These are phyloP conservation scores for Mucuna pruriens DNA, from an alignment of 306 rosid genomes.

Conservation along the genomic window DNA sequence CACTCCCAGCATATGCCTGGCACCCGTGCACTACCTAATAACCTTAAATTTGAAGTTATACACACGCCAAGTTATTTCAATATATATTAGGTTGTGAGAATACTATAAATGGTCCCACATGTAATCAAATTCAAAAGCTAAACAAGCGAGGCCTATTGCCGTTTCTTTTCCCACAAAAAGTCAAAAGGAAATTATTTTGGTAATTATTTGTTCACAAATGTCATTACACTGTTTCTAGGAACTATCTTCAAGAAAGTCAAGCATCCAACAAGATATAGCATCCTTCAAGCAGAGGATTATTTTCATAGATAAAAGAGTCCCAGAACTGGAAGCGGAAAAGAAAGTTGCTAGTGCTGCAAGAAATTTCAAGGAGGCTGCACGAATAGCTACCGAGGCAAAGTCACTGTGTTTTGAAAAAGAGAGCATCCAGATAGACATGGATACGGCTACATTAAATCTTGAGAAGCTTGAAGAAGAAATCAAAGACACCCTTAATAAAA, in stretches of 20 bases:
- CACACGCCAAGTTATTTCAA: constrained; percentile 30
- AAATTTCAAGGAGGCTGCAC: constrained; percentile 88
- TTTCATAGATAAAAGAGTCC: constrained; percentile 80
- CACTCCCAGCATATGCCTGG: constrained; percentile 1
- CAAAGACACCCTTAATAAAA: constrained; percentile 53
- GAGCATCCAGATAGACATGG: constrained; percentile 57
- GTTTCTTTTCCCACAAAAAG: constrained; percentile 6
- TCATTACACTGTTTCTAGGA: constrained; percentile 56
- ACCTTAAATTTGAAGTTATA: constrained; percentile 21
- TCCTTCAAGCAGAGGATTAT: constrained; percentile 72
- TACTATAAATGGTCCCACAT: constrained; percentile 12
- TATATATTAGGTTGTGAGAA: constrained; percentile 20
- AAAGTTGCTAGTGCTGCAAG: constrained; percentile 81
- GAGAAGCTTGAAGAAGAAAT: constrained; percentile 75
- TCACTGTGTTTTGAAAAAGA: constrained; percentile 65
- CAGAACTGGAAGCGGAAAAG: constrained; percentile 87
- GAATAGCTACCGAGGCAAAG: constrained; percentile 80
- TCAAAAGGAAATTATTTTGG: not conserved
- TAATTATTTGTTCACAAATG: constrained; percentile 42
- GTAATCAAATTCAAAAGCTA: constrained; percentile 5
- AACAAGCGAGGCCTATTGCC: constrained; percentile 11
- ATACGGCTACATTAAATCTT: constrained; percentile 51
- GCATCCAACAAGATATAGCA: constrained; percentile 69
- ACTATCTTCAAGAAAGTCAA: constrained; percentile 76
- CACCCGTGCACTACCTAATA: not conserved